Base-by-base conservation (phyloP, 2,329 filamentous ascomycete species). In the Botryotinia globosa region DNA sequence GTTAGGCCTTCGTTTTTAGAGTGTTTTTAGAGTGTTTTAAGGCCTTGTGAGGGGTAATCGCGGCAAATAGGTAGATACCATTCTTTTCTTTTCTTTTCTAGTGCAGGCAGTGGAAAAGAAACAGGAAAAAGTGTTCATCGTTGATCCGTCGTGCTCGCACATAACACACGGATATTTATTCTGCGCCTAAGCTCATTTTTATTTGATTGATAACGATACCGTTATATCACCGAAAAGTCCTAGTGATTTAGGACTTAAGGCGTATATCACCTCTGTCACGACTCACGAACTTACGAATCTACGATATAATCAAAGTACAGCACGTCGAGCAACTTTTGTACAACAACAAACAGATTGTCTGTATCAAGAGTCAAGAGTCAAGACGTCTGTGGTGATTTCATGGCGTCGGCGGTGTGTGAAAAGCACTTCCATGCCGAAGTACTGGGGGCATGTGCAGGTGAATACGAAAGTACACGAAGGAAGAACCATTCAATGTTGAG, bases 131-230 rank as follows among this genome's bases (percentile, higher is more conserved):
- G 44, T 25, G n/a, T 54, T 39, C 44, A 44, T 18, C 61, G 37
- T 63, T 16, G 25, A 39, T 29, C 39, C 61, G 16, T 63, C 37
- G 59, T 42, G 42, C 59, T 37, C 59, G 59, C 6, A 32, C 29
- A 25, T n/a, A 14, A 10, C 34, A 51, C n/a, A n/a, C 32, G 32
- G 12, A 37, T 37, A 66, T 51, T 14, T 37, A 51, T 22, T 37
- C 20, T 39, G 25, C 32, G 45, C 45, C 32, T 29, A 39, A 67
- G 39, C 48, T 56, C 48, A 56, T 42, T 25, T 56, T 54, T n/a
- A 42, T n/a, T 42, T 56, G 65, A 67, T 56, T 42, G 34, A 67
- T 56, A 67, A 67, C 65, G 65, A 67, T 42, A 37, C 45, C 65
- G 22, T 67, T 67, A 9, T 67, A 67, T 42, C 48, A 14, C 65